Evolutionary conservation across 257 asterid genomes (phyloP).

Genomic region (Phtheirospermum japonicum): DNA sequence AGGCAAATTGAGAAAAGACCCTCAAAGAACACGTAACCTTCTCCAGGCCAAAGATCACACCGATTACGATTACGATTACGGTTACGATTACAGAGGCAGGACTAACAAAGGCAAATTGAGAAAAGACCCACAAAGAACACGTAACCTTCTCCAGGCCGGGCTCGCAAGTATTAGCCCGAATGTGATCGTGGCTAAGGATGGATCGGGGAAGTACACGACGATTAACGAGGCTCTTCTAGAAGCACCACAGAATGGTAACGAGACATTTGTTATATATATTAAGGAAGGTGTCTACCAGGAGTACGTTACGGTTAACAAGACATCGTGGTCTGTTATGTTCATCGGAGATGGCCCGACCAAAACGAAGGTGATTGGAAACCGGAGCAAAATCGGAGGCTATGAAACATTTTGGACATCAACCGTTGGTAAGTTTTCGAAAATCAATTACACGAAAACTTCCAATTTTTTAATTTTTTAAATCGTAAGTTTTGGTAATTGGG

Average conservation of each 20-base stretch:
- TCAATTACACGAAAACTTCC: not conserved
- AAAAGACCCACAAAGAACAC: conserved; percentile 5
- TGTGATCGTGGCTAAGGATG: conserved; percentile 59
- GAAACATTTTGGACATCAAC: conserved; percentile 51
- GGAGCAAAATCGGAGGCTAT: conserved; percentile 43
- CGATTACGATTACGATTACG: no score
- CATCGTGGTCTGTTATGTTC: conserved; percentile 35
- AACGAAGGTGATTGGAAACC: conserved; percentile 49
- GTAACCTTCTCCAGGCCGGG: conserved; percentile 31
- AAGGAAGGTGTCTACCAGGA: conserved; percentile 59
- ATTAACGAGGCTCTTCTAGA: conserved; percentile 50
- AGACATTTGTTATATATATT: conserved; percentile 43
- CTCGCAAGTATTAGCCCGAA: conserved; percentile 28
- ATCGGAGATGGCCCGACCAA: conserved; percentile 66
- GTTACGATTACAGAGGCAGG: no score
- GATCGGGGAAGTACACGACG: conserved; percentile 45
- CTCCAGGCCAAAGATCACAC: no score
- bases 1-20: no score
- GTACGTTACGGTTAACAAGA: conserved; percentile 31
- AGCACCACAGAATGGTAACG: conserved; percentile 34
- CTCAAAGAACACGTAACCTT: no score
- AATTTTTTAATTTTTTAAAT: no score
- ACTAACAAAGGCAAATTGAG: no score
- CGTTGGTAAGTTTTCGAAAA: conserved; percentile 36
- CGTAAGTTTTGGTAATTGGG: not conserved